Evolutionary conservation across 306 rosid genomes (phyloP).

Genomic region (Prunus campanulata): DNA sequence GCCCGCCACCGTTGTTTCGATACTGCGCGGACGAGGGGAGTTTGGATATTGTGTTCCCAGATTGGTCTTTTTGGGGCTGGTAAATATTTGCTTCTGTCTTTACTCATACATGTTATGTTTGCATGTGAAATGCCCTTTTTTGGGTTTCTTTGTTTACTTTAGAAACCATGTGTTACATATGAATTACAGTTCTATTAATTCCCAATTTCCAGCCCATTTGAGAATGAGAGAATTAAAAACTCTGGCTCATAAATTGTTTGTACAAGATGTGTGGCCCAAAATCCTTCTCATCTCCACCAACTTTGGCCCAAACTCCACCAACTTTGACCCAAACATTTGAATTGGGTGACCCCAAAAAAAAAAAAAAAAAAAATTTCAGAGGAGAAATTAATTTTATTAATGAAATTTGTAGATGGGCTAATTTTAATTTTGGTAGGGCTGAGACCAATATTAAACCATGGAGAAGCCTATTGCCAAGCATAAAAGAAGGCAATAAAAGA

Average conservation of each 20-base stretch:
- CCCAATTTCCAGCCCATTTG: too few relatives aligned
- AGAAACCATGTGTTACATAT: too few relatives aligned
- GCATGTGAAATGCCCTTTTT: not conserved
- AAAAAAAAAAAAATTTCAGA: not conserved
- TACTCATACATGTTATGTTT: not conserved
- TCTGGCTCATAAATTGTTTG: too few relatives aligned
- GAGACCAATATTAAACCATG: conserved; percentile 83
- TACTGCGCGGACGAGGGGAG: conserved; percentile 57
- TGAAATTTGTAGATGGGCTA: not conserved
- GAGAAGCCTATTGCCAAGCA: conserved; percentile 39
- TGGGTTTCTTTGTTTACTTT: not conserved
- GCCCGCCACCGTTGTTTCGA: conserved; percentile 62
- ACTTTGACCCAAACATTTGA: too few relatives aligned
- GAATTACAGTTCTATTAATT: too few relatives aligned
- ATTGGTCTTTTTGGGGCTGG: conserved; percentile 99
- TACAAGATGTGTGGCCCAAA: too few relatives aligned
- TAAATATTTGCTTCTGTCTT: conserved; percentile 17
- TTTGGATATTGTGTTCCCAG: conserved; percentile 78
- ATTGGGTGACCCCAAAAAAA: too few relatives aligned
- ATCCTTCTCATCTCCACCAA: too few relatives aligned
- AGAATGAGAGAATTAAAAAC: too few relatives aligned
- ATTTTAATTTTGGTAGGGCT: conserved; percentile 40
- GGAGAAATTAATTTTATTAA: too few relatives aligned
- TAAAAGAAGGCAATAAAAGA: conserved; percentile 67
- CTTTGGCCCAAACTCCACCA: too few relatives aligned